phyloP scores from a whole-genome alignment of 163 green algal genomes.

The Chlamydomonas reinhardtii region DNA sequence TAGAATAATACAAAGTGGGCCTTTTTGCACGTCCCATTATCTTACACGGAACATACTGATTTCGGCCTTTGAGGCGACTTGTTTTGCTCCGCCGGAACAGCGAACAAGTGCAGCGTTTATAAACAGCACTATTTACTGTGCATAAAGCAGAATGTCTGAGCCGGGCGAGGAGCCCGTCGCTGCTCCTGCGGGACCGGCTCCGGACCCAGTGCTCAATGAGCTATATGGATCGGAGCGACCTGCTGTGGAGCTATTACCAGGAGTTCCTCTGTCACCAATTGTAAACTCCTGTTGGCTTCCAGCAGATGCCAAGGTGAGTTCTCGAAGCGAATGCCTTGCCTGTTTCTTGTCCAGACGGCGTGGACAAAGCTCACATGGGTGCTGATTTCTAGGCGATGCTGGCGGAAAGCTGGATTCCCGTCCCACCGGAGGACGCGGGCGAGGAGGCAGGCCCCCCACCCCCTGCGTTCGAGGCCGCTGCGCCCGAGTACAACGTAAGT shows the following conservation, averaged over 20 bases:
- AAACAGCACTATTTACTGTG: no score
- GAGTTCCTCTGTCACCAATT: constrained; percentile 50
- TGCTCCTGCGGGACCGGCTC: neutral
- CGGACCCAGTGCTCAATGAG: constrained; percentile 39
- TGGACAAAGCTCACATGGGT: neutral
- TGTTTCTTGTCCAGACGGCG: neutral
- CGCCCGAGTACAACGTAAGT: constrained; percentile 67
- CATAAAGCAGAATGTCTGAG: neutral
- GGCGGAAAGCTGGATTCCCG: constrained; percentile 57
- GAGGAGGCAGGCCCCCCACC: constrained; percentile 41
- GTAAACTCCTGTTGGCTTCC: constrained; percentile 55
- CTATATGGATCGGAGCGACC: constrained; percentile 55
- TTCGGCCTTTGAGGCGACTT: no score
- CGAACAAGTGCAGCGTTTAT: no score
- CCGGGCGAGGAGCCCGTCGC: constrained; percentile 4
- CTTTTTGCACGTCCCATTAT: no score
- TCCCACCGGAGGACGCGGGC: constrained; percentile 23
- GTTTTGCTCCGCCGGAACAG: no score
- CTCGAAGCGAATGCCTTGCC: neutral
- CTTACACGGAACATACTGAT: no score
- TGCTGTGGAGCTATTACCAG: constrained; percentile 51
- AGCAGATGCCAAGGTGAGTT: constrained; percentile 50
- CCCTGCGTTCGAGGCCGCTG: constrained; percentile 61
- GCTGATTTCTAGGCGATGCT: constrained; percentile 57
- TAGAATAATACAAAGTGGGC: no score